Conservation (phyloP, 768 basidiomycete genomes). For the Termitomyces sp. region DNA sequence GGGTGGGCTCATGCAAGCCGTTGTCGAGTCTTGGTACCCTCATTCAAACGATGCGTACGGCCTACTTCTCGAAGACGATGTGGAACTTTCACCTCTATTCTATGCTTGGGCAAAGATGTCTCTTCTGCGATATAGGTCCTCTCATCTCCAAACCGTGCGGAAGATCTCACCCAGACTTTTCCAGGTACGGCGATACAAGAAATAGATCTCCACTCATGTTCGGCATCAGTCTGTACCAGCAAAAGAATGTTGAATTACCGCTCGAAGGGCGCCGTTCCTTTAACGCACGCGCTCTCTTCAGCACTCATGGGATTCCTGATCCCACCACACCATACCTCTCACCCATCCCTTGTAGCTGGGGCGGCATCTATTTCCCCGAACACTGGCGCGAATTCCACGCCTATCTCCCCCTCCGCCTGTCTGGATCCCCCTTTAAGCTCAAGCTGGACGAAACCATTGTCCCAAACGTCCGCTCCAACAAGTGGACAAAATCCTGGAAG, state of each 20-base stretch:
- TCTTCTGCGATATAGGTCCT: slow-evolving; percentile 70
- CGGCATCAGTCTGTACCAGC: slow-evolving; percentile 85
- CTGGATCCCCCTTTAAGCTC: slow-evolving; percentile 39
- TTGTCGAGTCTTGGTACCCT: slow-evolving; percentile 91
- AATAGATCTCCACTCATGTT: slow-evolving; percentile 50
- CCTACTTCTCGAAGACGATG: slow-evolving; percentile 80
- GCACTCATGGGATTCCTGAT: slow-evolving; percentile 29
- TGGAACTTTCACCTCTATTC: slow-evolving; percentile 80
- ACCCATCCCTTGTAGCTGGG: slow-evolving; percentile 89
- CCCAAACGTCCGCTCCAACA: slow-evolving; percentile 73
- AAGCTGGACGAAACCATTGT: slow-evolving; percentile 50
- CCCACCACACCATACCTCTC: slow-evolving; percentile 74
- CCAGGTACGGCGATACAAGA: slow-evolving; percentile 50
- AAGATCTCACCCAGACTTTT: not conserved
- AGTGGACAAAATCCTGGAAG: slow-evolving; percentile 84
- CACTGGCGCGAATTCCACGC: slow-evolving; percentile 86
- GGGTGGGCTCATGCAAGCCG: slow-evolving; percentile 76
- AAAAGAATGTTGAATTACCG: slow-evolving; percentile 74
- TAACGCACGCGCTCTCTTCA: slow-evolving; percentile 60
- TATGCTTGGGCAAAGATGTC: slow-evolving; percentile 84
- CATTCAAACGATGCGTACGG: slow-evolving; percentile 69
- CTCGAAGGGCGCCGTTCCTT: slow-evolving; percentile 65
- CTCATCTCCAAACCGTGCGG: not conserved
- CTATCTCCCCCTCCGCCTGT: slow-evolving; percentile 70
- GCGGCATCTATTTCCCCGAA: slow-evolving; percentile 86